These are phyloP conservation scores for Pterulicium gracile DNA, from an alignment of 1,284 basidiomycete genomes.

Conservation along the genomic window DNA sequence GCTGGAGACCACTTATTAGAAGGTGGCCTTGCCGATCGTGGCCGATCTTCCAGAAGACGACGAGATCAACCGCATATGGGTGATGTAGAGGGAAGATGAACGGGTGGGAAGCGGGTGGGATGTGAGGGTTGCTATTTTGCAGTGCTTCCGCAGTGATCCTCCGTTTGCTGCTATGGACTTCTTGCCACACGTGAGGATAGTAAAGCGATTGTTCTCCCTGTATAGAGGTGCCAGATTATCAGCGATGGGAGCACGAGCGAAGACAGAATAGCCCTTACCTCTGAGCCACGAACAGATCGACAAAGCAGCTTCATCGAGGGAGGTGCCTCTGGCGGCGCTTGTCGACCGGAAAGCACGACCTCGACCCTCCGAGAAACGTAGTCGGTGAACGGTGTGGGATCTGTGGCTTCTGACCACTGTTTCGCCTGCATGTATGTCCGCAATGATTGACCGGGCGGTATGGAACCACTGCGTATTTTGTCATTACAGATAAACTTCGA, in stretches of 20 bases:
- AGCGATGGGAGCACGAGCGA: not conserved
- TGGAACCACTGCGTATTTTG: conserved; percentile 23
- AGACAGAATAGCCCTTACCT: conserved; percentile 25
- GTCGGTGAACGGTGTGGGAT: conserved; percentile 28
- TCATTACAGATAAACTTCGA: conserved; percentile 4
- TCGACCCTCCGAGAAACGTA: conserved; percentile 44
- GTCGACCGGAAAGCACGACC: conserved; percentile 41
- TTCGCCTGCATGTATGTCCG: conserved; percentile 33
- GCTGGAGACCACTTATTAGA: conserved; percentile 42
- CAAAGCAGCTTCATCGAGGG: conserved; percentile 46
- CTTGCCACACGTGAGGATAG: conserved; percentile 24
- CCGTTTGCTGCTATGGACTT: conserved; percentile 36
- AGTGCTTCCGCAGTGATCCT: conserved; percentile 27
- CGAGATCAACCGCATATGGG: conserved; percentile 58
- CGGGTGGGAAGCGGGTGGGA: conserved; percentile 40
- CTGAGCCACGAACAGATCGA: conserved; percentile 32
- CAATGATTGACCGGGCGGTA: conserved; percentile 40
- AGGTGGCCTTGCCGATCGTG: conserved; percentile 51
- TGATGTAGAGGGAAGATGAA: conserved; percentile 74
- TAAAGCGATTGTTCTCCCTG: conserved; percentile 12
- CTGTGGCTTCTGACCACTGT: conserved; percentile 26
- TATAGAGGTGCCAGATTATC: conserved; percentile 1
- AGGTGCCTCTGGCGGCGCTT: conserved; percentile 31
- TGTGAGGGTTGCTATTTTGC: conserved; percentile 44
- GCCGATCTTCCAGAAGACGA: conserved; percentile 64